phyloP scores from a whole-genome alignment of 106 monocot species.

The Narthecium ossifragum region DNA sequence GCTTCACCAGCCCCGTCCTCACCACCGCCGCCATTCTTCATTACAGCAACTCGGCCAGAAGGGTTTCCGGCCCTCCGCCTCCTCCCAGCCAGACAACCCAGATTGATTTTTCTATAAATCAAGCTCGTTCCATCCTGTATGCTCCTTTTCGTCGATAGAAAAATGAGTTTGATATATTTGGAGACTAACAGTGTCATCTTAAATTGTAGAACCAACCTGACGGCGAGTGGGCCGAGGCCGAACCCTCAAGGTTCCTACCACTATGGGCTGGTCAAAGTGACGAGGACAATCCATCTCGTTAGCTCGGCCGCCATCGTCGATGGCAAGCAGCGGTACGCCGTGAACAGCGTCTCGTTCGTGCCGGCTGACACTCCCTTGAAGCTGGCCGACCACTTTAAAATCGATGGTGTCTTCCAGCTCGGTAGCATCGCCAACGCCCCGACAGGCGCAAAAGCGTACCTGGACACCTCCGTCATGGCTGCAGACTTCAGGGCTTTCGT shows the following conservation, averaged over 20 bases:
- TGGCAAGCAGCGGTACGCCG: constrained; percentile 54
- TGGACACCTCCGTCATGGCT: constrained; percentile 52
- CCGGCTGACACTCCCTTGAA: constrained; percentile 59
- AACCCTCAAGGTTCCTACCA: constrained; percentile 91
- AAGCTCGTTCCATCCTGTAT: constrained; percentile 65
- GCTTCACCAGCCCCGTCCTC: constrained; percentile 42
- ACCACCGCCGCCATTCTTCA: constrained; percentile 55
- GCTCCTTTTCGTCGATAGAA: too few species aligned
- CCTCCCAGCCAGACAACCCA: constrained; percentile 29
- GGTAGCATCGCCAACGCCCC: constrained; percentile 62
- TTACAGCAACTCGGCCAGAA: constrained; percentile 43
- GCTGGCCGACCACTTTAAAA: constrained; percentile 66
- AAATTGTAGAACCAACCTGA: constrained; percentile 46
- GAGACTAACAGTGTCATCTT: too few species aligned
- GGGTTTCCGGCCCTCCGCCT: constrained; percentile 33
- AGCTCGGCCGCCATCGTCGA: constrained; percentile 37
- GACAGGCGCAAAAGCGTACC: constrained; percentile 4
- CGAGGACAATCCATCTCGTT: constrained; percentile 52
- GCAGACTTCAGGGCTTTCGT: constrained; percentile 44
- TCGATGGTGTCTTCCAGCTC: constrained; percentile 57
- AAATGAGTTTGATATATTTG: too few species aligned
- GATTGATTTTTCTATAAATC: constrained; percentile 70
- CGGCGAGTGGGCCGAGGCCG: constrained; percentile 79
- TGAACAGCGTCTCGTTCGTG: constrained; percentile 64
- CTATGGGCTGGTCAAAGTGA: constrained; percentile 62